Evolutionary conservation across 305 asterid genomes (phyloP).

Genomic region (Salvia sclarea): DNA sequence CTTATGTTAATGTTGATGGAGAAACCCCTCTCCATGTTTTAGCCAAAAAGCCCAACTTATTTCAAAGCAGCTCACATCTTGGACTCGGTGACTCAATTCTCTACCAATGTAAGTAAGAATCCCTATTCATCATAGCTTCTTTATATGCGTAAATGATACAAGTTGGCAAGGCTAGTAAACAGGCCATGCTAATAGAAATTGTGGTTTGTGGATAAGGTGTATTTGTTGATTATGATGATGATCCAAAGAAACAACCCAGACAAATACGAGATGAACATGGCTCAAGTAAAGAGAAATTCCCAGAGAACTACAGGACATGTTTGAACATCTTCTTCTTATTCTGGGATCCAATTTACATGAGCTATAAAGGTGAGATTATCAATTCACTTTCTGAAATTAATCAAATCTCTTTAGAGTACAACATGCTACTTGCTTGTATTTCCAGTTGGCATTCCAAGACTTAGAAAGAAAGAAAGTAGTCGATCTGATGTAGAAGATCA

Average conservation of each 20-base stretch:
- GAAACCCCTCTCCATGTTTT: slow-evolving; percentile 24
- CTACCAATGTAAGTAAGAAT: slow-evolving; percentile 20
- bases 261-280: neutral
- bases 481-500: slow-evolving; percentile 33
- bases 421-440: neutral
- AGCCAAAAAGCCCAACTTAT: slow-evolving; percentile 16
- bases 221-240: slow-evolving; percentile 16
- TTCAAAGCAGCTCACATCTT: slow-evolving; percentile 9
- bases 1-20: slow-evolving; percentile 41
- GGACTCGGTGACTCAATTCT: slow-evolving; percentile 1
- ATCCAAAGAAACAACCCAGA: slow-evolving; percentile 17
- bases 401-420: neutral
- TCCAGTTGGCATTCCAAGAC: slow-evolving; percentile 18
- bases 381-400: neutral
- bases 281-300: slow-evolving; percentile 13
- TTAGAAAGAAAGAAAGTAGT: neutral
- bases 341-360: slow-evolving; percentile 31
- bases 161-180: neutral
- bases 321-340: slow-evolving; percentile 31
- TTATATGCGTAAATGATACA: neutral
- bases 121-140: neutral
- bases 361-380: slow-evolving; percentile 19
- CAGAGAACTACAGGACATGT: slow-evolving; percentile 43
- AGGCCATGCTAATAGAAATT: neutral
- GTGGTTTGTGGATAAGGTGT: slow-evolving; percentile 25